phyloP scores from a whole-genome alignment of 78 protist species.

The Dictyostelium capitatum region DNA sequence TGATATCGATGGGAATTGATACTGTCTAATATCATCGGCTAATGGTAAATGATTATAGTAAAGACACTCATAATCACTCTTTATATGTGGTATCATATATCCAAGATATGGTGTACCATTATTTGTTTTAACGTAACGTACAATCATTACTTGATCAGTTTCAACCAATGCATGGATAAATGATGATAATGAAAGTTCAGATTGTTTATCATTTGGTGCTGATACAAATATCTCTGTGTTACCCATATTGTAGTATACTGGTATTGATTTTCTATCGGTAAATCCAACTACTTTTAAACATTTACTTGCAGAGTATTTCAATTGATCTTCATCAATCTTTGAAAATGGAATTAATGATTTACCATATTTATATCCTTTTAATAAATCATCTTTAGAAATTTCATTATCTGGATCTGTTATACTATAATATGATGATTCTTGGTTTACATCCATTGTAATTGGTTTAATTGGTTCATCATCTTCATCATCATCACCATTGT shows the following conservation, averaged over 20 bases:
- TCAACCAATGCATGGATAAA: slow-evolving; percentile 77
- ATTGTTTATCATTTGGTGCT: slow-evolving; percentile 57
- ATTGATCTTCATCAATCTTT: slow-evolving; percentile 76
- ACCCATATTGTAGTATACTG: slow-evolving; percentile 38
- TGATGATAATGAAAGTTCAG: slow-evolving; percentile 59
- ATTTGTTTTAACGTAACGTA: slow-evolving; percentile 73
- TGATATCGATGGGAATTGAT: slow-evolving; percentile 68
- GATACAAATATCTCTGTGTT: slow-evolving; percentile 66
- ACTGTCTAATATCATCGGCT: slow-evolving; percentile 71
- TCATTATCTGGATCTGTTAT: slow-evolving; percentile 84
- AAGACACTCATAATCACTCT: slow-evolving; percentile 38
- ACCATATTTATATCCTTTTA: slow-evolving; percentile 86
- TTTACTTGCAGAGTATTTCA: slow-evolving; percentile 47
- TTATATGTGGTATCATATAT: slow-evolving; percentile 47
- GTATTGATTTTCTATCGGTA: not conserved
- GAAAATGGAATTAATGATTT: slow-evolving; percentile 84
- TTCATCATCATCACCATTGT: not conserved
- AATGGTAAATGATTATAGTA: slow-evolving; percentile 66
- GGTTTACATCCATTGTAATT: slow-evolving; percentile 48
- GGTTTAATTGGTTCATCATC: not conserved
- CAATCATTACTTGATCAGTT: slow-evolving; percentile 64
- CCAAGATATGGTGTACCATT: slow-evolving; percentile 54
- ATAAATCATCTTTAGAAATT: slow-evolving; percentile 31
- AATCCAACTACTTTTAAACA: slow-evolving; percentile 77
- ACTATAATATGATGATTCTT: slow-evolving; percentile 38